A percentile compares a stretch with the other conserved stretches of the same genome.
phyloP scores from a whole-genome alignment of 1,284 basidiomycete genomes.

The Lentinula novae-zelandiae region DNA sequence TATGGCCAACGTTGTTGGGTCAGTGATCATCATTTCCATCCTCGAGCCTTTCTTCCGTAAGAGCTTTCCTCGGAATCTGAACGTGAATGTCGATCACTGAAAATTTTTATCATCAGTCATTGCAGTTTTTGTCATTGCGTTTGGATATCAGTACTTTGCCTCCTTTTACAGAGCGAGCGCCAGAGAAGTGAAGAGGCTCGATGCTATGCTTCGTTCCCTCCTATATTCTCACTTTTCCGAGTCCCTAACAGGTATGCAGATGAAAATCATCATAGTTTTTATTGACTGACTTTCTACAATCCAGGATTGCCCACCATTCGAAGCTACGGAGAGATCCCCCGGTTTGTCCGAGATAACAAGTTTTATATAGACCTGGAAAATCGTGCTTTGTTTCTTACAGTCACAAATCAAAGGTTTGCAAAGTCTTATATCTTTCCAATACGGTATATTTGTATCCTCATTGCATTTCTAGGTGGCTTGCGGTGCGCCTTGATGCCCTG shows the following conservation, averaged over 20 bases:
- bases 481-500: slow-evolving; percentile 73
- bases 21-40: slow-evolving; percentile 64
- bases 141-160: slow-evolving; percentile 56
- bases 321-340: slow-evolving; percentile 59
- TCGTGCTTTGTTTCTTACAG: slow-evolving; percentile 54
- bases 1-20: slow-evolving; percentile 49
- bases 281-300: background rate
- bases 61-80: slow-evolving; percentile 16
- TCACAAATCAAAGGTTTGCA: slow-evolving; percentile 51
- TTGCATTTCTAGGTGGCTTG: slow-evolving; percentile 57
- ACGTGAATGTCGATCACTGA: background rate
- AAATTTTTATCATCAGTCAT: slow-evolving; percentile 36
- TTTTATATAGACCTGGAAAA: slow-evolving; percentile 77
- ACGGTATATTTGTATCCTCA: background rate
- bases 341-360: slow-evolving; percentile 67
- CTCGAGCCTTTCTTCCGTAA: slow-evolving; percentile 69
- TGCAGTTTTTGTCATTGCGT: slow-evolving; percentile 40
- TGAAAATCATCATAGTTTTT: background rate
- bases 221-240: slow-evolving; percentile 84
- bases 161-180: slow-evolving; percentile 66
- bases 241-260: slow-evolving; percentile 52
- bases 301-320: slow-evolving; percentile 68
- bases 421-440: slow-evolving; percentile 20
- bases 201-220: slow-evolving; percentile 63
- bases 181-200: slow-evolving; percentile 68